These are phyloP conservation scores for Beta vulgaris DNA, from an alignment of 148 eudicot genomes.

Conservation along the genomic window DNA sequence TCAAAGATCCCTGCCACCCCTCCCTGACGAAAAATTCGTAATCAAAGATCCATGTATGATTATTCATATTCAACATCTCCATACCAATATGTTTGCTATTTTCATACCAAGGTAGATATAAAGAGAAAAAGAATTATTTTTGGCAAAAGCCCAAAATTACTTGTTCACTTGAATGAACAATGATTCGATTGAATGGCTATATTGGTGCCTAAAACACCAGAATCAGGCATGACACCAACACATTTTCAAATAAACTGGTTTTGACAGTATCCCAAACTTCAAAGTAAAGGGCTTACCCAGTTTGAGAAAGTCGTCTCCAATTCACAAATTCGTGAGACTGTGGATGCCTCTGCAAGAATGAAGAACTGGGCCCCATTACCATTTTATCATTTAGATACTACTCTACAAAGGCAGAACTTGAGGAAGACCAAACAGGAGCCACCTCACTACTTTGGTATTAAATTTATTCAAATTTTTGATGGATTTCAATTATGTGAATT, in stretches of 20 bases:
- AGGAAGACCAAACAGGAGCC: conserved; percentile 94
- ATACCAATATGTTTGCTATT: background rate
- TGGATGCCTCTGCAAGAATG: conserved; percentile 89
- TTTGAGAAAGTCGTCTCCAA: conserved; percentile 89
- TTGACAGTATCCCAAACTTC: background rate
- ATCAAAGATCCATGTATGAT: background rate
- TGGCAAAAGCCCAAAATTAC: background rate
- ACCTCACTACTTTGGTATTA: conserved; percentile 81
- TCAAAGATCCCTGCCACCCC: too few relatives aligned
- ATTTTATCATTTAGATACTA: conserved; percentile 65
- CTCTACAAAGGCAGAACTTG: conserved; percentile 57
- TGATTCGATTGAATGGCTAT: background rate
- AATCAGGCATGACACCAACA: background rate
- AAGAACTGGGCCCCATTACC: conserved; percentile 41
- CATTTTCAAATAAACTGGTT: background rate
- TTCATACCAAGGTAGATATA: background rate
- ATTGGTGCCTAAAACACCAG: background rate
- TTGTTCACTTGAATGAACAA: background rate
- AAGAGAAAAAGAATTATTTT: background rate
- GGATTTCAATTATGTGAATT: too few relatives aligned
- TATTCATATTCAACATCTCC: background rate
- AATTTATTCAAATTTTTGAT: too few relatives aligned
- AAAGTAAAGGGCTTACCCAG: conserved; percentile 58
- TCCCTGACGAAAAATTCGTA: background rate
- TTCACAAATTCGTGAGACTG: conserved; percentile 72